Conservation (phyloP, 2,329 filamentous ascomycete genomes). For the Dactylellina drechsleri region DNA sequence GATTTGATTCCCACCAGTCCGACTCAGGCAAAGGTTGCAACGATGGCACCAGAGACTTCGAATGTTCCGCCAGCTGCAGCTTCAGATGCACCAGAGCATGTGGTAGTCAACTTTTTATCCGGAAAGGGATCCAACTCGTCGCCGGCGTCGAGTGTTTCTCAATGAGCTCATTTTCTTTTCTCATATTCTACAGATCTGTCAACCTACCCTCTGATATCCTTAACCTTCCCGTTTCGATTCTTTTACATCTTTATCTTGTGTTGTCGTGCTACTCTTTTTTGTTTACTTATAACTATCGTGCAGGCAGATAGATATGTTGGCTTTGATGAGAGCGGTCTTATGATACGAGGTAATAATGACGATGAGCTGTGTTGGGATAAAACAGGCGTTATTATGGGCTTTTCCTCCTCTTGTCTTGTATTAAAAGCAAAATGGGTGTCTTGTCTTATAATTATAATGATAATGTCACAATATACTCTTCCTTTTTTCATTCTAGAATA, state of each 20-base stretch:
- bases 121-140: slow-evolving; percentile 50
- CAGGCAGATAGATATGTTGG: neutral
- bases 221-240: neutral
- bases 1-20: slow-evolving; percentile 44
- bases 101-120: slow-evolving; percentile 48
- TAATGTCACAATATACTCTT: no score
- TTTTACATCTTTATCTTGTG: neutral
- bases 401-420: no score
- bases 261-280: neutral
- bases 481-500: no score
- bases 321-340: no score
- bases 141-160: slow-evolving; percentile 43
- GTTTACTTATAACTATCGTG: neutral
- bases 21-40: slow-evolving; percentile 2
- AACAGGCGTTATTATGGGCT: slow-evolving; percentile 1
- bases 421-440: no score
- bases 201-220: neutral
- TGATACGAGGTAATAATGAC: slow-evolving; percentile 10
- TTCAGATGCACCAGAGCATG: slow-evolving; percentile 21
- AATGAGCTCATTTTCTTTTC: neutral
- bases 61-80: neutral
- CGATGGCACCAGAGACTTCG: slow-evolving; percentile 3
- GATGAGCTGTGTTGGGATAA: slow-evolving; percentile 9
- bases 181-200: no score
- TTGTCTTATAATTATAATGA: no score